Base-by-base conservation (phyloP, 225 moss, liverwort and hornwort genomes). In the Bryum argenteum region DNA sequence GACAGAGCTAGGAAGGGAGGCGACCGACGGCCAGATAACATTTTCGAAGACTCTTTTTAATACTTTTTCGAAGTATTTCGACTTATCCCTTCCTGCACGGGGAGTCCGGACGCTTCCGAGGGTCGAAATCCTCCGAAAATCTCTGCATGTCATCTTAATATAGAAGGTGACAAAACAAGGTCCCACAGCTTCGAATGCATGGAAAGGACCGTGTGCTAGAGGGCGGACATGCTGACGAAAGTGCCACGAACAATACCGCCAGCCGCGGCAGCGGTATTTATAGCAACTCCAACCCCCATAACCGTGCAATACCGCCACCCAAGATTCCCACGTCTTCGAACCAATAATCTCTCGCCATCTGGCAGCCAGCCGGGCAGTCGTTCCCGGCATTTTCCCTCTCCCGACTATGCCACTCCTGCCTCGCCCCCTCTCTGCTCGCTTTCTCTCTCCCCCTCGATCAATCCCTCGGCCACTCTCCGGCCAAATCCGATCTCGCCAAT, bases 361-460 rank as follows among this genome's bases (percentile, higher is more conserved):
- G 65, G 65, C 33, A 0, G 57, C 65, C 58, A 66, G 58, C 38
- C 65, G 65, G 47, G 74, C 65, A 33, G 9, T 0, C 26, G 22
- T 58, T 12, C 72, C 65, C 37, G 17, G 0, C 18, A 11, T 7
- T 18, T 11, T 18, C 60, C 38, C 4, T 10, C 18, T 28, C 7
- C 3, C 22, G 53, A 11, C 57, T 57, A 23, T 23, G 55, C 55
- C 26, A 8, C 38, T 38, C 38, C 17, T 0, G 3, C 45, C 5
- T 1, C 51, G 9, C 3, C 58, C 50, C 20, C 9, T 33, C 37
- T 47, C 38, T n/a, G n/a, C n/a, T 2, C 39, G 4, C 44, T 1
- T n/a, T n/a, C 5, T 33, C 44, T 65, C 57, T 18, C 28, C 5
- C 28, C 33, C 33, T 33, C 33, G 7, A 33, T 33, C 33, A 33